phyloP scores from a whole-genome alignment of 768 basidiomycete species.

The Hydnomerulius pinastri region DNA sequence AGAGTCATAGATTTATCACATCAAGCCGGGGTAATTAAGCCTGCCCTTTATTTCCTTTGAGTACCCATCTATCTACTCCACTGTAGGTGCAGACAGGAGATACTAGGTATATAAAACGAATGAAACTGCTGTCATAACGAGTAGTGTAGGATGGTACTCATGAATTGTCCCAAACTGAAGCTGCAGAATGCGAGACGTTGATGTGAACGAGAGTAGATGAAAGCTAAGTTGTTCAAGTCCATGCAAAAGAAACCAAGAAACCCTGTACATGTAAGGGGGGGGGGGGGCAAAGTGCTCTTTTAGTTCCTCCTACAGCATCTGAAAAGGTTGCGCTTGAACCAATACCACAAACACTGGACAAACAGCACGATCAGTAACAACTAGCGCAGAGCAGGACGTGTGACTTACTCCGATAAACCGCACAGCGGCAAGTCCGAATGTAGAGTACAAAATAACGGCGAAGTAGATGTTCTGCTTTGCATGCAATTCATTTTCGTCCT shows the following conservation, averaged over 20 bases:
- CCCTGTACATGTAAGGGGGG: conserved; percentile 12
- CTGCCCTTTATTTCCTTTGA: conserved; percentile 18
- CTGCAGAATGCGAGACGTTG: conserved; percentile 15
- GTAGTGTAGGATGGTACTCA: conserved; percentile 22
- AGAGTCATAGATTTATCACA: conserved; percentile 11
- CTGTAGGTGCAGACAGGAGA: conserved; percentile 21
- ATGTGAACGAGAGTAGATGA: conserved; percentile 36
- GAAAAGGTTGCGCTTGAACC: conserved; percentile 82
- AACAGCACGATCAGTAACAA: conserved; percentile 5
- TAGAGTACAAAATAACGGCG: conserved; percentile 76
- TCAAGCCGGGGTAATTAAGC: conserved; percentile 10
- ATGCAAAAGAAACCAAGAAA: conserved; percentile 15
- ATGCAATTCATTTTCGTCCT: conserved; percentile 44
- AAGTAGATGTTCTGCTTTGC: conserved; percentile 68
- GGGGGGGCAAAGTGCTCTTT: conserved; percentile 12
- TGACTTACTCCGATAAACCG: conserved; percentile 74
- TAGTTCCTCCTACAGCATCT: conserved; percentile 76
- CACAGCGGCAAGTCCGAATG: conserved; percentile 69
- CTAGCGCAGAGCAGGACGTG: neutral
- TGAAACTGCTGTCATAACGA: conserved; percentile 13
- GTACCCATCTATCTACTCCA: conserved; percentile 28
- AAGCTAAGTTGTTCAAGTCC: conserved; percentile 25
- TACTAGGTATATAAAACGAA: conserved; percentile 17
- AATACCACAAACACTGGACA: conserved; percentile 75
- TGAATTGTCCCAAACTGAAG: conserved; percentile 23